phyloP scores from a whole-genome alignment of 805 yeast genomes.

The Wickerhamomyces xylosicus region DNA sequence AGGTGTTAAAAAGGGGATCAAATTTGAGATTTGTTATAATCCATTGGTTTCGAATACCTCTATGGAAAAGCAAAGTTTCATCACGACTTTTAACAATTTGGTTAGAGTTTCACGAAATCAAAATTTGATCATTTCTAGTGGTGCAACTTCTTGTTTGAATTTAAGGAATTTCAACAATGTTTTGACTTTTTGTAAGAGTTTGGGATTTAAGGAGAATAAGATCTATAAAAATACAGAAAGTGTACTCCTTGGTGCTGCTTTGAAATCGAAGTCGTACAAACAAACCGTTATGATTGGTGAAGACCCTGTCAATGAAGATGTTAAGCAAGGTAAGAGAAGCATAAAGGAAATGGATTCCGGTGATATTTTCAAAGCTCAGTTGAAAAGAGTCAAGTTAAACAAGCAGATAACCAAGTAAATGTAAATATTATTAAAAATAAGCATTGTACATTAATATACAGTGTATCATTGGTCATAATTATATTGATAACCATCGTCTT shows the following conservation, averaged over 20 bases:
- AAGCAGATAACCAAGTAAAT: neutral
- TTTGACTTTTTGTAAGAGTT: slow-evolving; percentile 46
- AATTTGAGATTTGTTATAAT: slow-evolving; percentile 68
- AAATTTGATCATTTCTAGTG: slow-evolving; percentile 74
- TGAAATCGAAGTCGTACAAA: slow-evolving; percentile 66
- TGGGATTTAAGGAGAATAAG: slow-evolving; percentile 57
- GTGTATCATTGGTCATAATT: neutral
- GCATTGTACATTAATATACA: too few species aligned
- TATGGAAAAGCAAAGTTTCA: slow-evolving; percentile 18
- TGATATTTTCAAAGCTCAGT: slow-evolving; percentile 15
- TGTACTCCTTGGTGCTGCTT: slow-evolving; percentile 62
- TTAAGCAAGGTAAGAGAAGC: slow-evolving; percentile 11
- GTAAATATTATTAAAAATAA: too few species aligned
- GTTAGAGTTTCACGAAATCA: slow-evolving; percentile 73
- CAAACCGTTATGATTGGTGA: slow-evolving; percentile 58
- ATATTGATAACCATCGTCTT: neutral
- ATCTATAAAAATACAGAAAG: slow-evolving; percentile 44
- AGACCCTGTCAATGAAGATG: slow-evolving; percentile 22
- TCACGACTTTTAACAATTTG: slow-evolving; percentile 29
- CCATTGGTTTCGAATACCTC: slow-evolving; percentile 51
- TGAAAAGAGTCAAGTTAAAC: slow-evolving; percentile 13
- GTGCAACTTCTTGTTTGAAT: slow-evolving; percentile 47
- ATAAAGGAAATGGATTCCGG: slow-evolving; percentile 13
- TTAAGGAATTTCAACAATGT: slow-evolving; percentile 64
- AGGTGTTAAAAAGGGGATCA: slow-evolving; percentile 74